Percentiles rank a stretch among this genome's conserved stretches.
phyloP scores from a whole-genome alignment of 1,284 basidiomycete species.

The Lignosus rhinocerotis region DNA sequence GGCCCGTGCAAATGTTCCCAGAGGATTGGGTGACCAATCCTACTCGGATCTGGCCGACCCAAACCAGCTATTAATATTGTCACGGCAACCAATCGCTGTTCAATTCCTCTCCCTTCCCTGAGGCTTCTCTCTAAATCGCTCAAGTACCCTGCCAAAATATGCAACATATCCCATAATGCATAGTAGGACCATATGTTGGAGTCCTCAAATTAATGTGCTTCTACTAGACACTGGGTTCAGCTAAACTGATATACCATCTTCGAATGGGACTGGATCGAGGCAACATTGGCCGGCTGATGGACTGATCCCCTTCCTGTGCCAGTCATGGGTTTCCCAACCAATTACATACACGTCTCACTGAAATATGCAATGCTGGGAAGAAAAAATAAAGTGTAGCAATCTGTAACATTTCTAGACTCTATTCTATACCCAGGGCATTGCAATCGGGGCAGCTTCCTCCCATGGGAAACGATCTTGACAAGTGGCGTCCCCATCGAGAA shows the following conservation, averaged over 20 bases:
- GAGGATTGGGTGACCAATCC: conserved; percentile 17
- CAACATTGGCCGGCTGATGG: background rate
- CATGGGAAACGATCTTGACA: background rate
- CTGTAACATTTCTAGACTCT: no score
- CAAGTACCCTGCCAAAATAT: no score
- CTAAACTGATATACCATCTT: no score
- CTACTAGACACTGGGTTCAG: no score
- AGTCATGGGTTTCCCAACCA: background rate
- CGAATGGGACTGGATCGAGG: background rate
- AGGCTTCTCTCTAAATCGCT: no score
- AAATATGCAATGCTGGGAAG: no score
- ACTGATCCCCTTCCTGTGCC: background rate
- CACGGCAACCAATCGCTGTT: conserved; percentile 23
- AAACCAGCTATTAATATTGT: conserved; percentile 14
- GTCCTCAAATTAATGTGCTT: no score
- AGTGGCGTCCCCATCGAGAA: background rate
- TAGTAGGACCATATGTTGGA: background rate
- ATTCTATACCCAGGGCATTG: background rate
- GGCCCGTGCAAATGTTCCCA: conserved; percentile 17
- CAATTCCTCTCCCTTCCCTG: background rate
- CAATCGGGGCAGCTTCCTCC: background rate
- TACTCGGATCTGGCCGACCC: conserved; percentile 21
- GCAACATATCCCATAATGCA: background rate
- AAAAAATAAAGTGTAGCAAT: no score
- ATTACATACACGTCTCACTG: no score